These are phyloP conservation scores for Monosiga brevicollis DNA, from an alignment of 78 protist genomes.

Conservation along the genomic window DNA sequence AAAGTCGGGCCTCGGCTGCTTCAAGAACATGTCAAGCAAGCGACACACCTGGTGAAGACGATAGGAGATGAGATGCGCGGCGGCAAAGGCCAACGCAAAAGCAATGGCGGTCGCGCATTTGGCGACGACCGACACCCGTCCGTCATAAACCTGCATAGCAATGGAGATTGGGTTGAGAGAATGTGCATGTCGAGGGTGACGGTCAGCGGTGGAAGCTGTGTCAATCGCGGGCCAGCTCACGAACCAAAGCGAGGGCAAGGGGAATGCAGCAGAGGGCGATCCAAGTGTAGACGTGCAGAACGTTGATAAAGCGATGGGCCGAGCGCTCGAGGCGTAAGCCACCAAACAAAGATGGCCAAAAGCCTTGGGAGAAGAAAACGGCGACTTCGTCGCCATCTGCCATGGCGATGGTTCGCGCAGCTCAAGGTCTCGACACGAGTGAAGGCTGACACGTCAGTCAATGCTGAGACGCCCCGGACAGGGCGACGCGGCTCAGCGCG, in stretches of 20 bases:
- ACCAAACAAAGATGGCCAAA: not conserved
- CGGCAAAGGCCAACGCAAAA: not conserved
- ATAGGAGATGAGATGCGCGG: not conserved
- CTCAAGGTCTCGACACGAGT: not conserved
- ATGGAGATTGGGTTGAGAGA: not conserved
- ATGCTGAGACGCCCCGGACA: too few relatives aligned
- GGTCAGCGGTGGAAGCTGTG: not conserved
- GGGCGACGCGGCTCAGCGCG: too few relatives aligned
- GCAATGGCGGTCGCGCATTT: not conserved
- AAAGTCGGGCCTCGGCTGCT: too few relatives aligned
- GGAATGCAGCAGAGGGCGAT: not conserved
- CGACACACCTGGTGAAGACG: too few relatives aligned
- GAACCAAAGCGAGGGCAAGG: not conserved
- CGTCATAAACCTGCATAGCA: not conserved
- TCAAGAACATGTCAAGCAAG: too few relatives aligned
- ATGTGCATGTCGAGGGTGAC: not conserved
- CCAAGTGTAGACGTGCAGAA: not conserved
- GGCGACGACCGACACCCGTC: not conserved
- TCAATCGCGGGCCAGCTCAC: not conserved
- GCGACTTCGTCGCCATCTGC: not conserved
- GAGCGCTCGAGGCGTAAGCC: not conserved
- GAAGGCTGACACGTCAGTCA: not conserved
- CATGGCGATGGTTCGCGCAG: not conserved
- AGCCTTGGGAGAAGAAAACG: not conserved
- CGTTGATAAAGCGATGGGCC: not conserved